A percentile compares a stretch with the other conserved stretches of the same genome.
phyloP scores from a whole-genome alignment of 1,284 basidiomycete species.

The Singerocomus inundabilis region DNA sequence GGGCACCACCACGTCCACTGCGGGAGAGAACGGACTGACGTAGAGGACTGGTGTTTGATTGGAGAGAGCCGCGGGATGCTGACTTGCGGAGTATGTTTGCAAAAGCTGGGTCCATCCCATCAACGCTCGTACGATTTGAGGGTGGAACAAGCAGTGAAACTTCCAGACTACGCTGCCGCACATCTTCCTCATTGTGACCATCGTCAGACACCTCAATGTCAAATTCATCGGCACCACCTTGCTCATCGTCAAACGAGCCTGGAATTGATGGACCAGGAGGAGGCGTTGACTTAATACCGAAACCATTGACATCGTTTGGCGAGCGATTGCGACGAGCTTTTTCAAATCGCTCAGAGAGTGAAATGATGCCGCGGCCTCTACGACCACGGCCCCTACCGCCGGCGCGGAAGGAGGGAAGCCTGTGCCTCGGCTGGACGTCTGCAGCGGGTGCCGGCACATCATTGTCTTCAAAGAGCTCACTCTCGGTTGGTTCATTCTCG shows the following conservation, averaged over 20 bases:
- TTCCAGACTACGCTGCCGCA: constrained; percentile 37
- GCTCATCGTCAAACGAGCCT: constrained; percentile 37
- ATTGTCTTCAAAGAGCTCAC: constrained; percentile 43
- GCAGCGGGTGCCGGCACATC: constrained; percentile 37
- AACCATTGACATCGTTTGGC: constrained; percentile 49
- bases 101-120: constrained; percentile 83
- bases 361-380: constrained; percentile 49
- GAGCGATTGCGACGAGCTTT: constrained; percentile 54
- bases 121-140: constrained; percentile 65
- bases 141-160: constrained; percentile 38
- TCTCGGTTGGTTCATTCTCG: constrained; percentile 44
- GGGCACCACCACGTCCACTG: constrained; percentile 48
- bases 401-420: constrained; percentile 39
- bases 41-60: constrained; percentile 53
- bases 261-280: constrained; percentile 51
- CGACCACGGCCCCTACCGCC: constrained; percentile 37
- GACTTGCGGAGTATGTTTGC: constrained; percentile 70
- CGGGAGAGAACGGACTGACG: constrained; percentile 52
- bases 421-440: constrained; percentile 31
- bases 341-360: constrained; percentile 62
- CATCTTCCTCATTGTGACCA: constrained; percentile 40
- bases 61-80: constrained; percentile 51
- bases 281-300: constrained; percentile 37
- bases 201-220: constrained; percentile 34
- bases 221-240: constrained; percentile 38